phyloP scores from a whole-genome alignment of 306 rosid species.

The Macrotyloma uniflorum region DNA sequence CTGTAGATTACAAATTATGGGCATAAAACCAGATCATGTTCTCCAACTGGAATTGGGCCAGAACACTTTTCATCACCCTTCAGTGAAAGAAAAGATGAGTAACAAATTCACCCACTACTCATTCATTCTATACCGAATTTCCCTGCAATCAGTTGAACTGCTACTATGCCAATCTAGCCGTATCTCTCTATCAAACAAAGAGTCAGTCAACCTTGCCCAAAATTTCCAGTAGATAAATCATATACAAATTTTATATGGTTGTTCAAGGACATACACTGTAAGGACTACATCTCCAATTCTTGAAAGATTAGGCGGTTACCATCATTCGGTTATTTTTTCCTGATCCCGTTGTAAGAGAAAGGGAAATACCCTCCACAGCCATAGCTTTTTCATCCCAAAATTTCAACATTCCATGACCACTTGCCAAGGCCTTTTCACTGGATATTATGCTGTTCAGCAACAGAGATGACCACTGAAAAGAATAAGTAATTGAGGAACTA shows the following conservation, averaged over 20 bases:
- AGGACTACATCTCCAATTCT: neutral
- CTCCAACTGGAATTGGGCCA: neutral
- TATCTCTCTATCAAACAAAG: neutral
- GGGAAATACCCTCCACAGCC: conserved; percentile 12
- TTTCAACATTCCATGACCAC: neutral
- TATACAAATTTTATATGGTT: conserved; percentile 8
- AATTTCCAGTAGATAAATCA: conserved; percentile 30
- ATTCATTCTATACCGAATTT: conserved; percentile 1
- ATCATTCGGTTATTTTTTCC: neutral
- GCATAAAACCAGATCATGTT: neutral
- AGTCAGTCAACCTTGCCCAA: neutral
- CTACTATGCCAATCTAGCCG: neutral
- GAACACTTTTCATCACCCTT: neutral
- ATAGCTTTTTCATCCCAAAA: neutral
- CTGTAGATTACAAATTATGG: neutral
- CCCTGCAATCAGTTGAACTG: neutral
- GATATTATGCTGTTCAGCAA: conserved; percentile 32
- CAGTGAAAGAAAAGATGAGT: neutral
- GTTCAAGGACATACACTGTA: neutral
- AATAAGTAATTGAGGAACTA: conserved; percentile 6
- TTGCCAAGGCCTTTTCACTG: neutral
- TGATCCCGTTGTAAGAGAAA: neutral
- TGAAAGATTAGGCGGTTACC: neutral
- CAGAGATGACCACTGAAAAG: neutral
- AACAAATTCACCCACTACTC: neutral